phyloP scores from a whole-genome alignment of 1,284 basidiomycete genomes.

The Amylostereum areolatum region DNA sequence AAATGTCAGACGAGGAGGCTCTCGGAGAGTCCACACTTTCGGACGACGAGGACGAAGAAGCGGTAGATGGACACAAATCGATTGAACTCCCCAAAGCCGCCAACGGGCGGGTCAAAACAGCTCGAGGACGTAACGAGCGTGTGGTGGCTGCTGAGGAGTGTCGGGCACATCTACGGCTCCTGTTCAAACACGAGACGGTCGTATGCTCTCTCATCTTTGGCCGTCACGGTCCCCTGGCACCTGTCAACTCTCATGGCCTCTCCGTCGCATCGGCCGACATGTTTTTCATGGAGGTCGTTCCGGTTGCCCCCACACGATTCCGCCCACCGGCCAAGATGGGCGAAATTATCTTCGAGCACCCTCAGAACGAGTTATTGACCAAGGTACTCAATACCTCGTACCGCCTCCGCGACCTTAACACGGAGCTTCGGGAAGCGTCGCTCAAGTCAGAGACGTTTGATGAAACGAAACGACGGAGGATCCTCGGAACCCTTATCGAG shows the following conservation, averaged over 20 bases:
- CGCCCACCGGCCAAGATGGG: conserved; percentile 92
- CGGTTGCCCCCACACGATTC: conserved; percentile 93
- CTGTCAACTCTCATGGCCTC: conserved; percentile 45
- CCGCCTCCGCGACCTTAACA: conserved; percentile 74
- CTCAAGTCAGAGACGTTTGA: conserved; percentile 54
- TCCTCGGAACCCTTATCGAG: conserved; percentile 75
- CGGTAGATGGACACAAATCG: conserved; percentile 22
- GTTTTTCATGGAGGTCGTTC: conserved; percentile 94
- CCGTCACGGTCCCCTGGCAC: conserved; percentile 83
- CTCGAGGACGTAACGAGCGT: conserved; percentile 79
- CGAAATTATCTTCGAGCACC: conserved; percentile 92
- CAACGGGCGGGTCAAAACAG: conserved; percentile 72
- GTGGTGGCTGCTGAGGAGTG: conserved; percentile 90
- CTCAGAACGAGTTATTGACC: conserved; percentile 92
- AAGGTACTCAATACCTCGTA: conserved; percentile 82
- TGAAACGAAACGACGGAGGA: conserved; percentile 47
- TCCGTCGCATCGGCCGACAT: conserved; percentile 83
- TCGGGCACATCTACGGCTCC: conserved; percentile 84
- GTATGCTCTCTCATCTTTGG: conserved; percentile 90
- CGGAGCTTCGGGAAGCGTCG: conserved; percentile 57
- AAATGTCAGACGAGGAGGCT: conserved; percentile 41
- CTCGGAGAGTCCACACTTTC: conserved; percentile 40
- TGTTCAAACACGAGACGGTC: conserved; percentile 81
- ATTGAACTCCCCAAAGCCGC: conserved; percentile 55
- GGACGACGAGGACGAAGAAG: conserved; percentile 41